phyloP scores from a whole-genome alignment of 2,329 filamentous ascomycete genomes.

The Penicillium vulpinum region DNA sequence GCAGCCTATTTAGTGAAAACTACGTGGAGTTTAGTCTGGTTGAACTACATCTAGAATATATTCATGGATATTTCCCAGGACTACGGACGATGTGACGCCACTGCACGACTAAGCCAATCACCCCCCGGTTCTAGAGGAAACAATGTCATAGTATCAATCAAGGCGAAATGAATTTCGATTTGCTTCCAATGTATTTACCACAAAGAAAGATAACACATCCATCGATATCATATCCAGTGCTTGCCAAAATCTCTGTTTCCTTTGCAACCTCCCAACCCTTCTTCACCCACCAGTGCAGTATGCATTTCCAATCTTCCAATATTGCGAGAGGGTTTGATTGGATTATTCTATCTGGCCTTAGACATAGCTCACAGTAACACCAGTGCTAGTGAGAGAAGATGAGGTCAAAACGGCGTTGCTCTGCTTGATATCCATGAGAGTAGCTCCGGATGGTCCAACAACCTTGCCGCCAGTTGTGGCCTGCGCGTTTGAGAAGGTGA shows the following conservation, averaged over 20 bases:
- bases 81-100: not conserved
- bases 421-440: conserved; percentile 50
- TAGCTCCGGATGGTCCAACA: conserved; percentile 38
- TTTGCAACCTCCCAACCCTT: not conserved
- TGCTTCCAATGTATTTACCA: not conserved
- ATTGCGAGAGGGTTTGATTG: not conserved
- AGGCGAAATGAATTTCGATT: not conserved
- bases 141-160: not conserved
- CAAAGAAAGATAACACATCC: not conserved
- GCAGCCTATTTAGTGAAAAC: too few relatives aligned
- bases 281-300: not conserved
- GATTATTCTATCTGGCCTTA: not conserved
- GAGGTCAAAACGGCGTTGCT: conserved; percentile 34
- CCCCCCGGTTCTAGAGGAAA: not conserved
- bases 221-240: too few relatives aligned
- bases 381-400: conserved; percentile 5
- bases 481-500: conserved; percentile 46
- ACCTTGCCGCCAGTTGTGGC: conserved; percentile 32
- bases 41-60: not conserved
- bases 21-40: too few relatives aligned
- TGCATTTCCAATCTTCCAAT: not conserved
- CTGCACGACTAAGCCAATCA: not conserved
- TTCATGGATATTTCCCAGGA: not conserved
- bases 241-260: not conserved
- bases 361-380: not conserved